A percentile compares a stretch with the other conserved stretches of the same genome.
Evolutionary conservation across 495 filamentous ascomycete species (phyloP).

Genomic region (Haplographium delicatum): DNA sequence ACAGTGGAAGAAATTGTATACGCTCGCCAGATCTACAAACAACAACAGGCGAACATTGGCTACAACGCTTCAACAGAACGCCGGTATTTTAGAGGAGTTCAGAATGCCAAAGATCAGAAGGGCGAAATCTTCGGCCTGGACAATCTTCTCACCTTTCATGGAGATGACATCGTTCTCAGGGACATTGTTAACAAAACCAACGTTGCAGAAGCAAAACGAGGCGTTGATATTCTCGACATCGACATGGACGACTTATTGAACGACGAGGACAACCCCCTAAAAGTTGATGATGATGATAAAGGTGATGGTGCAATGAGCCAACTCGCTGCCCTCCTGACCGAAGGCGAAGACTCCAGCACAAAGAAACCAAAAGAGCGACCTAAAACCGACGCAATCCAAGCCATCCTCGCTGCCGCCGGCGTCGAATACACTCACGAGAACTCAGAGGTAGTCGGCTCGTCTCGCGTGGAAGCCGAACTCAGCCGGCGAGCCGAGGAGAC

Average conservation of each 20-base stretch:
- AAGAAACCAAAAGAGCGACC: conserved; percentile 29
- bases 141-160: conserved; percentile 83
- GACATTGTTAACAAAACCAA: conserved; percentile 98
- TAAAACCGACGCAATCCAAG: conserved; percentile 73
- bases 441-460: conserved; percentile 89
- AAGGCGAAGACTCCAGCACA: conserved; percentile 32
- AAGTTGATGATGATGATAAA: conserved; percentile 41
- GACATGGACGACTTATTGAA: conserved; percentile 56
- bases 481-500: conserved; percentile 68
- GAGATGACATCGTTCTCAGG: conserved; percentile 71
- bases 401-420: conserved; percentile 81
- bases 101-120: conserved; percentile 77
- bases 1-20: conserved; percentile 98
- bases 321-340: conserved; percentile 64
- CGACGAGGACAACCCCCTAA: conserved; percentile 45
- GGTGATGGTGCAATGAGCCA: conserved; percentile 69
- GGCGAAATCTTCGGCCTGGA: conserved; percentile 91
- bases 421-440: conserved; percentile 97
- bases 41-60: conserved; percentile 96
- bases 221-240: conserved; percentile 71
- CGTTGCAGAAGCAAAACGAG: conserved; percentile 84
- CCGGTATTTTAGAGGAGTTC: conserved; percentile 92
- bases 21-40: conserved; percentile 96
- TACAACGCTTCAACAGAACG: conserved; percentile 91
- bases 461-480: conserved; percentile 74